Base-by-base conservation (phyloP, 306 rosid genomes). In the Heteromeles arbutifolia region DNA sequence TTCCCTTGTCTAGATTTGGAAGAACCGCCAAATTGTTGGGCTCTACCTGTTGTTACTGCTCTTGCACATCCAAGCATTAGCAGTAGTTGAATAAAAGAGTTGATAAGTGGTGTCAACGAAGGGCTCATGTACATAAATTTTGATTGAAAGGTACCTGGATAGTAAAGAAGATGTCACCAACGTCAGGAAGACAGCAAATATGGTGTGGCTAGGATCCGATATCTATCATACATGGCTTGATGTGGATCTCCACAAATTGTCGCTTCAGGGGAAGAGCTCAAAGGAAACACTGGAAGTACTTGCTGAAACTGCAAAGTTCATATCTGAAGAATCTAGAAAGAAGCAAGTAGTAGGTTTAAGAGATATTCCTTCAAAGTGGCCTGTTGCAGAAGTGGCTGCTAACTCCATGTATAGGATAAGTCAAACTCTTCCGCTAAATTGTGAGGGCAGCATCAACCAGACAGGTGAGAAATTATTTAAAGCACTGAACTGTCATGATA, bases 331-430 rank as follows among this genome's bases (percentile, higher is more conserved):
- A 61, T 74, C 54, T 11, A 89, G 32, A 65, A 76, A n/a, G 58
- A 75, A 71, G 26, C 73, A 85, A 21, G 25, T 48, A 8, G 53
- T 62, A 53, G 90, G 91, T 75, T 26, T 17, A 3, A 87, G 39
- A 86, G 80, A 70, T 6, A 62, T 32, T 24, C 91, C 98, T 78
- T 81, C 89, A 43, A 76, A 64, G 21, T 94, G 97, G 98, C 97
- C 94, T 1, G 2, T 69, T 54, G 81, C 82, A 59, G 57, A 88
- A 24, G 52, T 89, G 78, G 92, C 93, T 57, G 81, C 95, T 3
- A 88, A 91, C 66, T 84, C 92, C 69, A 88, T 94, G 98, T 94
- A 90, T 76, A 88, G 96, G 88, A 78, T 90, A 75, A 82, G 88
- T 81, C 78, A 87, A 76, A 82, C 90, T 24, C 62, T 80, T 74